Base-by-base conservation (phyloP, 257 asterid species). In the Mentha longifolia region DNA sequence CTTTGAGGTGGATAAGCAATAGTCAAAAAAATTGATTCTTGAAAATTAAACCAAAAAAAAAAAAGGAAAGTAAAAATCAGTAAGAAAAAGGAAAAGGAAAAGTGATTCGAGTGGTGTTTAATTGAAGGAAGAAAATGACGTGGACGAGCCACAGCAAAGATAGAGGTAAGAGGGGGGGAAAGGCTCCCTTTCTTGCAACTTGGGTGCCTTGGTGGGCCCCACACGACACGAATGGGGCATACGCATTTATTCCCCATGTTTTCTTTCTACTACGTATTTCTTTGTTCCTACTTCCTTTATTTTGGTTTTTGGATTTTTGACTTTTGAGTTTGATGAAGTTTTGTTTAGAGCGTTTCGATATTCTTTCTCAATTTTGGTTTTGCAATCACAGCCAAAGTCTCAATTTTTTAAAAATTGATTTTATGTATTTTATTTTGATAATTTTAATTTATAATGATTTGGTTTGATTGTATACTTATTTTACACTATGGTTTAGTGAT, bases 81-180 rank as follows among this genome's bases (percentile, higher is more conserved):
- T 1, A 41, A 4, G 10, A 19, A 30, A 63, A 15, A 9, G 17
- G n/a, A 25, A 31, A 52, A 10, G 17, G n/a, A 25, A 31, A 52
- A 10, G 70, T 39, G 45, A 42, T 66, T 28, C 61, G 46, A 65
- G 65, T 42, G 62, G 0, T 0, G 49, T 22, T 22, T 22, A 60
- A 3, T 59, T 62, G 3, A 37, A 30, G 50, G 71, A 62, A 64
- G 76, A 78, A 63, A 78, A 57, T 64, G 79, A 74, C 74, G 55
- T 56, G 76, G 76, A 78, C 76, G 82, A 55, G 3, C 70, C 65
- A 43, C 43, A 37, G 33, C 11, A 30, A n/a, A 46, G 15, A 16
- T 46, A 16, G 51, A 37, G 46, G 20, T 25, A 3, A 43, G 41
- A 31, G 20, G 47, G 10, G 2, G 2, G 3, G 9, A 6, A 47